phyloP scores from a whole-genome alignment of 2,329 filamentous ascomycete species.

The Fusarium sp. region DNA sequence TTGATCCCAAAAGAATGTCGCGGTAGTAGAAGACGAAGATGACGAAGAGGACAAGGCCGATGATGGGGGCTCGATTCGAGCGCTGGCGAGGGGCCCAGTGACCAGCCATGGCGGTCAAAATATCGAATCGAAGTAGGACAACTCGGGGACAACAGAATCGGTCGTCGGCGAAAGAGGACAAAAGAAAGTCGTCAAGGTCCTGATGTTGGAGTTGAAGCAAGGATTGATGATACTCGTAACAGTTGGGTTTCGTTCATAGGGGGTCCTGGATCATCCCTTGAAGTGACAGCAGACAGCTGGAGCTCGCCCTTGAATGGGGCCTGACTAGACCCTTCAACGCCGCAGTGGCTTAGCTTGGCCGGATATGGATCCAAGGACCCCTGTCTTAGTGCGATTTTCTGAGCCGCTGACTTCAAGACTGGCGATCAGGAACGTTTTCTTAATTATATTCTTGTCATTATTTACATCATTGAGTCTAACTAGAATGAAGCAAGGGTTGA shows the following conservation, averaged over 20 bases:
- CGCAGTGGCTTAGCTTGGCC: slow-evolving; percentile 39
- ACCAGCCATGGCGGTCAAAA: slow-evolving; percentile 38
- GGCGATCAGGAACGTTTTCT: neutral
- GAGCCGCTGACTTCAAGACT: slow-evolving; percentile 20
- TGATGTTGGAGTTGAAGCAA: slow-evolving; percentile 27
- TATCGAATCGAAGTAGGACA: neutral
- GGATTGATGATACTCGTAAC: slow-evolving; percentile 29
- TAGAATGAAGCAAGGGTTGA: neutral
- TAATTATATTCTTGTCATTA: neutral
- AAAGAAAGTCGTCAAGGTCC: slow-evolving; percentile 14
- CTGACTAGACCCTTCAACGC: slow-evolving; percentile 30
- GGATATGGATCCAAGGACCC: slow-evolving; percentile 19
- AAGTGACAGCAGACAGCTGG: slow-evolving; percentile 31
- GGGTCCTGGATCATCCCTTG: slow-evolving; percentile 36
- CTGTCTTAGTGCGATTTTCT: slow-evolving; percentile 18
- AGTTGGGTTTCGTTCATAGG: slow-evolving; percentile 26
- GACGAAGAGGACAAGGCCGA: slow-evolving; percentile 43
- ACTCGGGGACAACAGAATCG: neutral
- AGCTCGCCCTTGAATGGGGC: slow-evolving; percentile 23
- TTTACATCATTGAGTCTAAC: slow-evolving; percentile 1
- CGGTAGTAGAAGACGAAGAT: slow-evolving; percentile 44
- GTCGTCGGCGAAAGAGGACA: neutral
- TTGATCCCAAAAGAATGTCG: slow-evolving; percentile 38
- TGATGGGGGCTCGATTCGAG: slow-evolving; percentile 43
- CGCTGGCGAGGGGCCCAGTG: slow-evolving; percentile 45